phyloP scores from a whole-genome alignment of 306 rosid species.

The Rosa multiflora region DNA sequence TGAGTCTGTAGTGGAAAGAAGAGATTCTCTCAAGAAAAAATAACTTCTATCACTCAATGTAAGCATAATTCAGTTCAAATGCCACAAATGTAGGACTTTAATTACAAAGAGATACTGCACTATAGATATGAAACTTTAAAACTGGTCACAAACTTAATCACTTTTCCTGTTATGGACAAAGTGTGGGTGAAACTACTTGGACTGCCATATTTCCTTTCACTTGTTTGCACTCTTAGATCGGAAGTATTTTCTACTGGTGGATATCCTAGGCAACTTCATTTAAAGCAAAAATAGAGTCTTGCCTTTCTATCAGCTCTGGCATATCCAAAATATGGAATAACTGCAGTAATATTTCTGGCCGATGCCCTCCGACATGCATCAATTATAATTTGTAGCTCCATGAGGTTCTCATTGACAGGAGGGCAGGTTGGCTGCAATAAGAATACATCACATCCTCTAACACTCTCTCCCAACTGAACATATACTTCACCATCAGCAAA shows the following conservation, averaged over 20 bases:
- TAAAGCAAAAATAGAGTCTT: slow-evolving; percentile 23
- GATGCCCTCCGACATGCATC: slow-evolving; percentile 99
- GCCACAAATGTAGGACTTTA: background rate
- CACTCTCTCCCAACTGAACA: slow-evolving; percentile 94
- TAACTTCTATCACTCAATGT: background rate
- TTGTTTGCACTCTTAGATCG: background rate
- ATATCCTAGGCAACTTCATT: background rate
- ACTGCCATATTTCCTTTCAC: slow-evolving; percentile 5
- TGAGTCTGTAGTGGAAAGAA: slow-evolving; percentile 50
- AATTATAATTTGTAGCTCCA: slow-evolving; percentile 87
- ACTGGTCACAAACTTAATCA: background rate
- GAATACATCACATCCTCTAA: slow-evolving; percentile 88
- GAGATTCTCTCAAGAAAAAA: background rate
- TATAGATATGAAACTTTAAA: background rate
- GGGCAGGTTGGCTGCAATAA: slow-evolving; percentile 90
- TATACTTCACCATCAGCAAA: slow-evolving; percentile 98
- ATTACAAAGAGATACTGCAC: background rate
- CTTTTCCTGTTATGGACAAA: background rate
- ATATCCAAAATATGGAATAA: slow-evolving; percentile 96
- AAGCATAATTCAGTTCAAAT: slow-evolving; percentile 2
- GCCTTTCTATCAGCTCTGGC: slow-evolving; percentile 99
- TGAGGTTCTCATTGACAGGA: slow-evolving; percentile 94
- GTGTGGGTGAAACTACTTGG: background rate
- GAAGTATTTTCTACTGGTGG: background rate
- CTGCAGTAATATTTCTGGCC: slow-evolving; percentile 86